Percentiles rank a stretch among this genome's conserved stretches.
phyloP scores from a whole-genome alignment of 495 filamentous ascomycete genomes.

The Sordaria brevicollis region DNA sequence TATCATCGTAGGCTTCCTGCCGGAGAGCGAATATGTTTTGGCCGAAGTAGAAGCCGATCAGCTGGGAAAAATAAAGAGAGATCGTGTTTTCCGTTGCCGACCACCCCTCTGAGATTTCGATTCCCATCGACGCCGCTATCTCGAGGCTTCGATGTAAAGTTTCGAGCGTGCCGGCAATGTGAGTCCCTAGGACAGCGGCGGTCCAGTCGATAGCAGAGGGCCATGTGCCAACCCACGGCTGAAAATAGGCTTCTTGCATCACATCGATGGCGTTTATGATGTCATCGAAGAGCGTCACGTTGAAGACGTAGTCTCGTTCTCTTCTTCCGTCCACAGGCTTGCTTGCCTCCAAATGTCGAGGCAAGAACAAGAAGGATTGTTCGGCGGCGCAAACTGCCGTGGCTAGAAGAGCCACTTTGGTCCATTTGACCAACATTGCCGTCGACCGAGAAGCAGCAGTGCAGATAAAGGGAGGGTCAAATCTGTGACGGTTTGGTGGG shows the following conservation, averaged over 20 bases:
- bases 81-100: constrained; percentile 52
- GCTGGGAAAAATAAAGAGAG: constrained; percentile 72
- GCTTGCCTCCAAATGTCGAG: not conserved
- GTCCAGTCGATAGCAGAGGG: constrained; percentile 91
- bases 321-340: not conserved
- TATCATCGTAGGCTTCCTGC: constrained; percentile 85
- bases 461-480: not conserved
- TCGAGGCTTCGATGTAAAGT: constrained; percentile 43
- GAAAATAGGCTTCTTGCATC: constrained; percentile 72
- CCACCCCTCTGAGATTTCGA: not conserved
- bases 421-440: constrained; percentile 2
- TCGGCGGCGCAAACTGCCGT: constrained; percentile 1
- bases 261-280: constrained; percentile 54
- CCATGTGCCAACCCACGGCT: constrained; percentile 71
- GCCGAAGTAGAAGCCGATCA: constrained; percentile 71
- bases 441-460: not conserved
- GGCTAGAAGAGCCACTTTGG: constrained; percentile 1
- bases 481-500: not conserved
- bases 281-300: constrained; percentile 23
- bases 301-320: not conserved
- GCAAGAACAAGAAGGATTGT: not conserved
- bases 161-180: constrained; percentile 58
- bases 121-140: constrained; percentile 28
- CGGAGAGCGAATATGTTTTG: constrained; percentile 70
- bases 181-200: constrained; percentile 73